A percentile compares a stretch with the other conserved stretches of the same genome.
Evolutionary conservation across 192 early-diverging fungal genomes (phyloP).

Genomic region (Geranomyces michiganensis): DNA sequence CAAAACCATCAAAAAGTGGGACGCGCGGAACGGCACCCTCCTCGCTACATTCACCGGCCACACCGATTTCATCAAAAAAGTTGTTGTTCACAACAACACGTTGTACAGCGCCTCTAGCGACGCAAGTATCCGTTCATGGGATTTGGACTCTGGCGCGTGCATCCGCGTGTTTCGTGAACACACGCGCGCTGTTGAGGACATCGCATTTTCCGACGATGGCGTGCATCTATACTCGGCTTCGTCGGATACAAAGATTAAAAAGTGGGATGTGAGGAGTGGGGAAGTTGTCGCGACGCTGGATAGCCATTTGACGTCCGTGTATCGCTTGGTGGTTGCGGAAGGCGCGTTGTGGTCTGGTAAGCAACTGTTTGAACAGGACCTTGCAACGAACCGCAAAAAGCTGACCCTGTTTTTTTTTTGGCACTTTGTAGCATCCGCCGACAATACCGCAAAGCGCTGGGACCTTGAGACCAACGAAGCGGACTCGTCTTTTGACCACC

Average conservation of each 20-base stretch:
- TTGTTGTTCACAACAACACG: constrained; percentile 43
- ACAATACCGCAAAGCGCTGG: constrained; percentile 87
- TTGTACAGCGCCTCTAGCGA: constrained; percentile 80
- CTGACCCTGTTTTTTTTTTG: constrained; percentile 24
- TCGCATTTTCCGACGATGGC: constrained; percentile 50
- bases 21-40: constrained; percentile 43
- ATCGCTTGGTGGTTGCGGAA: constrained; percentile 62
- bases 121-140: constrained; percentile 76
- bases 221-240: constrained; percentile 59
- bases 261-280: constrained; percentile 61
- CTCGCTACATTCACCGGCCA: constrained; percentile 68
- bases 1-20: constrained; percentile 84
- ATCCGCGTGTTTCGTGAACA: constrained; percentile 41
- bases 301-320: constrained; percentile 84
- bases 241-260: constrained; percentile 66
- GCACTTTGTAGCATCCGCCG: constrained; percentile 83
- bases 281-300: constrained; percentile 50
- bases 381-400: no score
- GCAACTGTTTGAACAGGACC: no score
- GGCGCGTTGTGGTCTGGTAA: constrained; percentile 78
- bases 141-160: constrained; percentile 58
- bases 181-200: constrained; percentile 55
- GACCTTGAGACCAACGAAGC: constrained; percentile 73
- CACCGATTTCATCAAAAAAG: constrained; percentile 87
- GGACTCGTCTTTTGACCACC: constrained; percentile 78